phyloP scores from a whole-genome alignment of 2,329 filamentous ascomycete species.

The Apiospora pterosperma region DNA sequence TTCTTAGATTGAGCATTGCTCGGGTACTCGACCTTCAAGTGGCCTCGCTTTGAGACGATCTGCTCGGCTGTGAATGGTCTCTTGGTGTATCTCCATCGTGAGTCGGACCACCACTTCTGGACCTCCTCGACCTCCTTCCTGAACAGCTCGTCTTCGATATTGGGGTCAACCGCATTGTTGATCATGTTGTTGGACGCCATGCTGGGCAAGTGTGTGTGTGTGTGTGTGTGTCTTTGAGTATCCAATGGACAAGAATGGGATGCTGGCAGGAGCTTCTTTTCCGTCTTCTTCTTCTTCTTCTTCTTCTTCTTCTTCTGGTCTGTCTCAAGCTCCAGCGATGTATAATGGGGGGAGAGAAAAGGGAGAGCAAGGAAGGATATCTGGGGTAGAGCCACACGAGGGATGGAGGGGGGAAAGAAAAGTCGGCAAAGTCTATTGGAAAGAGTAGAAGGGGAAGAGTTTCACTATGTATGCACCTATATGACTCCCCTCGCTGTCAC shows the following conservation, averaged over 20 bases:
- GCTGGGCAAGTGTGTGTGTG: slow-evolving; percentile 17
- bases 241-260: neutral
- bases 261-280: neutral
- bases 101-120: slow-evolving; percentile 90
- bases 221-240: neutral
- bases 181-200: slow-evolving; percentile 64
- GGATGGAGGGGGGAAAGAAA: neutral
- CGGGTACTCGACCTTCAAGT: slow-evolving; percentile 85
- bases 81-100: slow-evolving; percentile 90
- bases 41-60: slow-evolving; percentile 93
- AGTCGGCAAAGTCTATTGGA: neutral
- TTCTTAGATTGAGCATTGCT: slow-evolving; percentile 91
- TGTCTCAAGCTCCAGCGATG: neutral
- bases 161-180: slow-evolving; percentile 52
- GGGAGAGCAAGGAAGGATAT: neutral
- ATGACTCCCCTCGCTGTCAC: neutral
- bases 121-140: slow-evolving; percentile 81
- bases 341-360: neutral
- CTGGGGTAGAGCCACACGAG: neutral
- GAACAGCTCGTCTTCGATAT: slow-evolving; percentile 64
- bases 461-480: neutral
- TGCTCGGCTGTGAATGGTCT: slow-evolving; percentile 93
- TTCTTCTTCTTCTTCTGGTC: neutral
- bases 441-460: neutral
- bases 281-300: neutral